Base-by-base conservation (phyloP, 2,329 filamentous ascomycete genomes). In the Nemania sp. region DNA sequence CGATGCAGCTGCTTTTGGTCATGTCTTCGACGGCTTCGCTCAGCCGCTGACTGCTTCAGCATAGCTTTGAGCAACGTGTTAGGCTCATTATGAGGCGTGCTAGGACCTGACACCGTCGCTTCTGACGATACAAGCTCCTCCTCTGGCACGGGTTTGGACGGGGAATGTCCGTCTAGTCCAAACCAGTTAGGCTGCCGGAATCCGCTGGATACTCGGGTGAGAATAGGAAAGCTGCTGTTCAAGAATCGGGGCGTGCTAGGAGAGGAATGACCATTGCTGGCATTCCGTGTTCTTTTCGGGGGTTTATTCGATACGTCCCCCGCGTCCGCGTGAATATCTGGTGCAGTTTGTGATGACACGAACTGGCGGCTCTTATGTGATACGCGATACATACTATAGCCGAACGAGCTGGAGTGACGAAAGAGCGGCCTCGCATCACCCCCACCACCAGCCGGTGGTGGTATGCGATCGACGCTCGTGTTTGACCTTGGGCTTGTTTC, bases 101-200 rank as follows among this genome's bases (percentile, higher is more conserved):
- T 52, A 5, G 32, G 49, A 5, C 35, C 32, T 1, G 54, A 42
- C 5, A 18, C 12, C 40, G 45, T 55, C 18, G 17, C 43, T 12
- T 56, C 52, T 15, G 59, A 55, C 9, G 59, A 21, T 9, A 18
- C 39, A 6, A 32, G 12, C 11, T 62, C 57, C 37, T 66, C 59
- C 45, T 56, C 60, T 20, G 39, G 48, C 11, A 50, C 50, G 1
- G 52, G 48, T 37, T 64, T 70, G 4, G 66, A 66, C 7, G 63
- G 39, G 10, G 61, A 39, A 15, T 69, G 56, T 0, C 70, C 70
- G 32, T 72, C 70, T 17, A 71, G 60, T 15, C 69, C 70, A 42
- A 72, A 67, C n/a, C 49, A 54, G 10, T 57, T 35, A 5, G 59
- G 49, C 21, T 45, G 25, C 1, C 52, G 57, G 2, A 68, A 32